These are phyloP conservation scores for Naganishia randhawae DNA, from an alignment of 768 basidiomycete genomes.

Conservation along the genomic window DNA sequence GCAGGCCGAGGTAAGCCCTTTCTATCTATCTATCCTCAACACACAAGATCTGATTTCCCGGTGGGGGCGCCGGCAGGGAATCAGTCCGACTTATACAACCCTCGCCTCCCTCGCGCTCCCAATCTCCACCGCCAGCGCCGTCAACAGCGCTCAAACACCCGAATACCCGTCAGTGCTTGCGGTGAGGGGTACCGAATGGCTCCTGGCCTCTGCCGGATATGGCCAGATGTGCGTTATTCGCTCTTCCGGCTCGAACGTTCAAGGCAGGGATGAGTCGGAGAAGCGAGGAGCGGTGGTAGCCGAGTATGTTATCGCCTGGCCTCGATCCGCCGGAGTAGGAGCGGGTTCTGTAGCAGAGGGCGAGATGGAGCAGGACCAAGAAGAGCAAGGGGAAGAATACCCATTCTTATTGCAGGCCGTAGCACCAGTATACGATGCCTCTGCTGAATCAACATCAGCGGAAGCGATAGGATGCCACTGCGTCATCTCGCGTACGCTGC, in stretches of 20 bases:
- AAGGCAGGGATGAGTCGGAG: too few species aligned
- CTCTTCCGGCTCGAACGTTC: too few species aligned
- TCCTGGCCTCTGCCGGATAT: slow-evolving; percentile 9
- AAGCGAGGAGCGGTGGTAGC: not conserved
- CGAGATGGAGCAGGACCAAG: not conserved
- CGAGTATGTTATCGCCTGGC: too few species aligned
- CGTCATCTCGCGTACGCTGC: not conserved
- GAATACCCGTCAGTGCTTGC: slow-evolving; percentile 8
- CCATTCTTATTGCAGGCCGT: not conserved
- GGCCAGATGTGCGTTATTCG: not conserved
- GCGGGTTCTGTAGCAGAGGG: not conserved
- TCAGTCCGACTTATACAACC: not conserved
- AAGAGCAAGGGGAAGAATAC: not conserved
- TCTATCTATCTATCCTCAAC: too few species aligned
- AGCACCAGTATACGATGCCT: not conserved
- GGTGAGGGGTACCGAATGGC: not conserved
- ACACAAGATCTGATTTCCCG: not conserved
- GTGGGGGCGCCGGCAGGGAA: not conserved
- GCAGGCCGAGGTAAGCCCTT: not conserved
- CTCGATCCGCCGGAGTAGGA: too few species aligned
- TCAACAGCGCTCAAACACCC: not conserved
- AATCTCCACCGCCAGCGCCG: not conserved
- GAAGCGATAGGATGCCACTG: not conserved
- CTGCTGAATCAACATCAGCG: not conserved
- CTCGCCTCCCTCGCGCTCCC: not conserved